Base-by-base conservation (phyloP, 2,329 filamentous ascomycete species). In the Knufia petricola region DNA sequence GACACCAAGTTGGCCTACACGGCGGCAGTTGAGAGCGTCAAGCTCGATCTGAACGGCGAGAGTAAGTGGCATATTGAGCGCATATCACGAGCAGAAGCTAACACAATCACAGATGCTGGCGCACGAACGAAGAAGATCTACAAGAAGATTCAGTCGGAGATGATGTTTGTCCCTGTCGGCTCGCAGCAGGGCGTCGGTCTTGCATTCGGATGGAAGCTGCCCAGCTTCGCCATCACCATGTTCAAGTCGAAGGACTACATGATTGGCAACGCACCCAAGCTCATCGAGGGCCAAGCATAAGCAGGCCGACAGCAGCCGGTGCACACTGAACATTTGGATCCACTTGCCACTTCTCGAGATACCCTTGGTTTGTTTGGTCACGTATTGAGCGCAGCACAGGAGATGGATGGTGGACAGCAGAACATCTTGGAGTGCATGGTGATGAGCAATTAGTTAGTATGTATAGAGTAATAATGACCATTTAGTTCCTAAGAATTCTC, bases 161-260 rank as follows among this genome's bases (percentile, higher is more conserved):
- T 63, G 24, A 63, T 66, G 38, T 50, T 69, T 9, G 64, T 69
- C 7, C 66, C 68, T 0, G 60, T 69, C 13, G 67, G 68, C 4
- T 59, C 59, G 30, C 58, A 55, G 19, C 61, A 62, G 23, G 68
- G 67, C 15, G 65, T 70, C 8, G 67, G 66, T 8, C 56, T 60
- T 12, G 50, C 63, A 0, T 60, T 64, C 40, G 68, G 67, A 2
- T 68, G 58, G 58, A 59, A 59, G 46, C 3, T 68, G 17, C 67
- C 68, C 13, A 63, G 61, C 48, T 60, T 63, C 10, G 26, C 65
- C 37, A 63, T 69, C 13, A 64, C 61, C 57, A 49, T 64, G 55
- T 56, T 63, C 10, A 70, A 70, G 54, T 55, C 55, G 7, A 61
- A 63, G 50, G 63, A 66, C 41, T 68, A 59, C 52, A 63, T 68